Base-by-base conservation (phyloP, 805 yeast genomes). In the Saturnispora gosingensis region DNA sequence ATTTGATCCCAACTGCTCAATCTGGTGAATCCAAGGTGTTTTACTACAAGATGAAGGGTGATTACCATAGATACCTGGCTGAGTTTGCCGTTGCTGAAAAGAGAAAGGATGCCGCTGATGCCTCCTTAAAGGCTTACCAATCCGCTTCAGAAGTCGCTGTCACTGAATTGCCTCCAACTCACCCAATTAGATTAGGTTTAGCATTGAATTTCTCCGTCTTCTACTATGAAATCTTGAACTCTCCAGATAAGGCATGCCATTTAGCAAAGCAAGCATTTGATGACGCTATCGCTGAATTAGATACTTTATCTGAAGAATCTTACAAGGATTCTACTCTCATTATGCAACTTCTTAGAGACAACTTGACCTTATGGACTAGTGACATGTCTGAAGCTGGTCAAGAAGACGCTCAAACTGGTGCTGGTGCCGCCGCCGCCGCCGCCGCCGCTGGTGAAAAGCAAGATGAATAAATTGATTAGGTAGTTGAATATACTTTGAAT, bases 21-120 rank as follows among this genome's bases (percentile, higher is more conserved):
- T 82, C 96, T 59, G 97, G 97, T 66, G 99, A 93, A 75, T 89
- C 97, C 48, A 89, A 91, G 79, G 98, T 91, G 52, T 91, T 91
- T 74, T 91, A 91, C 80, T 89, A 88, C 77, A 91, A 91, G 81
- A 91, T 91, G 98, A 91, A 91, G 78, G 99, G 98, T 79, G 99
- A 91, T 73, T 91, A 91, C 79, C 96, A 90, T 78, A 96, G 99
- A 78, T 91, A 91, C 74, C 80, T 91, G 74, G 97, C 97, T 57
- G 99, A 91, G 77, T 93, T 91, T 67, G 91, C 97, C 57, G 78
- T 82, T 63, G 82, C 87, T 59, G 97, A 89, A 61, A 85, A 84
- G 73, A 87, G 97, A 70, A 88, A 89, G 70, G 88, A 79, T 59
- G 95, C 96, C 58, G 93, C 98, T 48, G 89, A 86, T 64, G 78